Percentiles rank a stretch among this genome's conserved stretches.
These are phyloP conservation scores for Trichoderma erinaceum DNA, from an alignment of 495 filamentous ascomycete species.

Conservation along the genomic window DNA sequence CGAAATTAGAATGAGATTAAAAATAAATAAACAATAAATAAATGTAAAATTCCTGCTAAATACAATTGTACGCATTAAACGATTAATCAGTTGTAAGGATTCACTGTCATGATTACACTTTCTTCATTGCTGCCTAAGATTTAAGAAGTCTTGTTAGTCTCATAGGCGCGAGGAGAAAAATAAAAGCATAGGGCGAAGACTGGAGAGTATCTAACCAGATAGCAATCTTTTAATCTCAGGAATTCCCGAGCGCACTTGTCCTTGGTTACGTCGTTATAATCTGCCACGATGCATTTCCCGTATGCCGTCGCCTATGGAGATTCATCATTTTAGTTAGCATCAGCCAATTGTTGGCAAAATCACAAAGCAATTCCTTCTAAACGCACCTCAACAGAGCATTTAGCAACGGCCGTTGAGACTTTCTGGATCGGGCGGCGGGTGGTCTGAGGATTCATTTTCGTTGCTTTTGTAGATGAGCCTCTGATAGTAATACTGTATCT, in stretches of 20 bases:
- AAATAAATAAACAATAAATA: background rate
- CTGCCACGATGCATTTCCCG: conserved; percentile 84
- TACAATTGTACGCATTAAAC: background rate
- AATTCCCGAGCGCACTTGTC: conserved; percentile 89
- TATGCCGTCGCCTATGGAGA: conserved; percentile 65
- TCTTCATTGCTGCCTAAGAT: conserved; percentile 40
- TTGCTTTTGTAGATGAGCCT: background rate
- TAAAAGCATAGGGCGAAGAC: background rate
- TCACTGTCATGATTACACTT: background rate
- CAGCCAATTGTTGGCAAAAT: conserved; percentile 7
- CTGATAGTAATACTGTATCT: background rate
- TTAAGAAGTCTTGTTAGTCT: background rate
- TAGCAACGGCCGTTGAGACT: conserved; percentile 73
- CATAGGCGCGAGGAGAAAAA: background rate
- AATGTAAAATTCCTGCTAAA: background rate
- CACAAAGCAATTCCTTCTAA: conserved; percentile 8
- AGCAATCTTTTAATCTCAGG: conserved; percentile 80
- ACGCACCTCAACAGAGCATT: conserved; percentile 75
- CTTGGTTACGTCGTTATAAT: conserved; percentile 87
- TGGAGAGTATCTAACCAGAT: conserved; percentile 52
- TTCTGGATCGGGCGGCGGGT: conserved; percentile 73
- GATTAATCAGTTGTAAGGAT: background rate
- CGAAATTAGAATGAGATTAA: background rate
- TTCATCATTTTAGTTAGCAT: background rate
- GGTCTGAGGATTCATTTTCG: background rate